Conservation (phyloP, 23 red algal genomes). For the Gracilaria caudata region DNA sequence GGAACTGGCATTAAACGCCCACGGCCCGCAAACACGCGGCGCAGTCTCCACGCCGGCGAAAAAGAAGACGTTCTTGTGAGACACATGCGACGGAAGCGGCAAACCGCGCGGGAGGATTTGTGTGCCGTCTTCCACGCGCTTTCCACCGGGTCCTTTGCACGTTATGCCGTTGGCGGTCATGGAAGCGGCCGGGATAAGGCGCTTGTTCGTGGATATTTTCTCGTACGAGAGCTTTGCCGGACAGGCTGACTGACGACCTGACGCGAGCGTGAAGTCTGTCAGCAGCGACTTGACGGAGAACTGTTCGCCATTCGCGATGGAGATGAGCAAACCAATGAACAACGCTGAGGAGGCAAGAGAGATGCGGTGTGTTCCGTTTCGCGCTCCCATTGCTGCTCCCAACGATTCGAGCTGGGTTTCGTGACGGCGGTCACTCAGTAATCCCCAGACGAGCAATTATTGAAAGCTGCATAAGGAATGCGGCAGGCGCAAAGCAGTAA, state of each 20-base stretch:
- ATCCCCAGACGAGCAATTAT: no score
- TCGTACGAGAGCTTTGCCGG: background rate
- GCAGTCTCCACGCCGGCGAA: slow-evolving; percentile 63
- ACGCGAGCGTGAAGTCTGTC: background rate
- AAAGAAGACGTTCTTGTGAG: slow-evolving; percentile 25
- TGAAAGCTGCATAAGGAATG: no score
- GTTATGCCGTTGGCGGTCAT: slow-evolving; percentile 5
- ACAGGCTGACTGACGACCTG: slow-evolving; percentile 43
- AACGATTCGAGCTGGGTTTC: no score
- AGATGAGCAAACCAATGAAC: background rate
- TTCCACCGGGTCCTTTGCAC: slow-evolving; percentile 43
- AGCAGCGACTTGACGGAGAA: slow-evolving; percentile 15
- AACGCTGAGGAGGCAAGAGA: background rate
- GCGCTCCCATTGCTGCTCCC: background rate
- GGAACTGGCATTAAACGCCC: slow-evolving; percentile 62
- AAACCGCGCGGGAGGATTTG: slow-evolving; percentile 4
- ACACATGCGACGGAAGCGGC: slow-evolving; percentile 22
- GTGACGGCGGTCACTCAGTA: no score
- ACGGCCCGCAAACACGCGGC: slow-evolving; percentile 30
- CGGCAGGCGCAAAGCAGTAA: no score
- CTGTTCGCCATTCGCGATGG: background rate
- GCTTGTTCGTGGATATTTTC: background rate
- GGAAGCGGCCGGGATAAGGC: slow-evolving; percentile 10
- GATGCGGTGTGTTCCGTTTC: background rate
- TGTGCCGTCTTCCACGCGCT: slow-evolving; percentile 5